Conservation (phyloP, 805 yeast genomes). For the Maudiozyma serrabonitensis region DNA sequence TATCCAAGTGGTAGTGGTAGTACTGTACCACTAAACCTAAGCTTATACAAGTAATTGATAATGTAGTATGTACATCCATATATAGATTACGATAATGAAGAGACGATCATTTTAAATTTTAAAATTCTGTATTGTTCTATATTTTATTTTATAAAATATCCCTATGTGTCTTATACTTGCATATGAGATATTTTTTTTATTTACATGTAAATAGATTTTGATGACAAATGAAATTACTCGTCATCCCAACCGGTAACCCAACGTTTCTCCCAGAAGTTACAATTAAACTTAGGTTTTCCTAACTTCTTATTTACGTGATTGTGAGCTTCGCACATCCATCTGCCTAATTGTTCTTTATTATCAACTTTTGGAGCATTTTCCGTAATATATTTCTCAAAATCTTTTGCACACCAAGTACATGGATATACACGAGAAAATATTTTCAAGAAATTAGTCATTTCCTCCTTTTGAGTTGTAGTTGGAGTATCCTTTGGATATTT, state of each 20-base stretch:
- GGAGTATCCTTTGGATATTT: constrained; percentile 66
- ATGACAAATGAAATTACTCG: neutral
- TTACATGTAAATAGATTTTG: neutral
- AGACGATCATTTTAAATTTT: neutral
- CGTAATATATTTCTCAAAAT: constrained; percentile 56
- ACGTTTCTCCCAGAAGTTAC: constrained; percentile 82
- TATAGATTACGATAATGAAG: neutral
- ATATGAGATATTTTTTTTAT: neutral
- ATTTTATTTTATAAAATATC: neutral
- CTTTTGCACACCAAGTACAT: constrained; percentile 88
- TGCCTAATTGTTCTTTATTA: constrained; percentile 70
- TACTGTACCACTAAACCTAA: constrained; percentile 72
- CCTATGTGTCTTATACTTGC: neutral
- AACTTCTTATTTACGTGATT: constrained; percentile 82
- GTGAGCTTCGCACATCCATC: constrained; percentile 93
- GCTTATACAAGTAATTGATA: constrained; percentile 3
- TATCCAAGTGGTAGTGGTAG: constrained; percentile 95
- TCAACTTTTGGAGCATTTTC: constrained; percentile 45
- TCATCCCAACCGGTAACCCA: constrained; percentile 92
- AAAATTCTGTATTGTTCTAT: neutral
- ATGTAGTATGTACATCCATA: neutral
- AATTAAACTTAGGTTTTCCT: constrained; percentile 80
- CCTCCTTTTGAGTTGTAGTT: constrained; percentile 47
- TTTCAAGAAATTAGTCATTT: constrained; percentile 58
- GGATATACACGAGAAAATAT: constrained; percentile 80